Base-by-base conservation (phyloP, 2,329 filamentous ascomycete species). In the Chaetomium sp. region DNA sequence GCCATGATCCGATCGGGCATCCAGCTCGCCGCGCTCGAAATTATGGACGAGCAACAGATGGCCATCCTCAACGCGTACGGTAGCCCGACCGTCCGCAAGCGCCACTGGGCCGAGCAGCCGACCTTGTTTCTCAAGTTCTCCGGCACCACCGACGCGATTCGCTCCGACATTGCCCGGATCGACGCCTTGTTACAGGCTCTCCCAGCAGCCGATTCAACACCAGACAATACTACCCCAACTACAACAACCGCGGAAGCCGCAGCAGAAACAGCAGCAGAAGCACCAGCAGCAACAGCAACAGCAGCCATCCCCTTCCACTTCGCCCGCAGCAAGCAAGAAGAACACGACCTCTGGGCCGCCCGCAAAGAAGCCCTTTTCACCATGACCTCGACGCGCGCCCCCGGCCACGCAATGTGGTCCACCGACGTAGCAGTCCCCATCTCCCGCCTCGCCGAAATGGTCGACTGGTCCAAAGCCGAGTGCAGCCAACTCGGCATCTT, bases 391-490 rank as follows among this genome's bases (percentile, higher is more conserved):
- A 80, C 85, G 70, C 78, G 78, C 56, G 75, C 81, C 49, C 73
- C 80, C 32, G 77, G 78, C 0, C 76, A 77, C 2, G 80, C 86
- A 62, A 80, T 90, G 33, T 91, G 87, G 87, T 89, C 87, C 0
- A 92, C 88, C 0, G 88, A 92, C 66, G 88, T 91, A 19, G 88
- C 88, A 0, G 88, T 91, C 0, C 88, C 88, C 0, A 82, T 91
- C 48, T 88, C 83, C 12, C 76, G 77, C 41, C 72, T 92, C 59
- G 82, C 87, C 1, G 82, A 87, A 61, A 86, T 91, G 53, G 88
- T 91, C 49, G 71, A 84, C 59, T 75, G 81, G 49, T 88, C 85
- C 1, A 87, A 88, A 65, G 72, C 72, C 12, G 78, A 86, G 59
- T 76, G 85, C 40, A 66, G 65, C n/a, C 72, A 75, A 63, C 77